These are phyloP conservation scores for Pseudomassariella vexata DNA, from an alignment of 2,329 filamentous ascomycete species.

Conservation along the genomic window DNA sequence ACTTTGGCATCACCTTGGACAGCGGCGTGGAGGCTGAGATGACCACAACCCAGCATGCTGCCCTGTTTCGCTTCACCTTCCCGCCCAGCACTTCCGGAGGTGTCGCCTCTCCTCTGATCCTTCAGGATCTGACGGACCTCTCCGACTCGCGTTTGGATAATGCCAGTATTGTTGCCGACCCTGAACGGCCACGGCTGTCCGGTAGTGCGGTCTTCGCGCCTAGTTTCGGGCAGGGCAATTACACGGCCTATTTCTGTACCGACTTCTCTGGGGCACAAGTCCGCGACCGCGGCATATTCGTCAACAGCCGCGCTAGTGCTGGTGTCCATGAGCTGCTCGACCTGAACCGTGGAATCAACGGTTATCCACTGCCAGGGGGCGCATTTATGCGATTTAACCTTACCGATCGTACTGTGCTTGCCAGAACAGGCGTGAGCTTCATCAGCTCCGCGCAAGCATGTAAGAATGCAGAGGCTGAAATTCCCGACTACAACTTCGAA, in stretches of 20 bases:
- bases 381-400: conserved; percentile 58
- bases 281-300: conserved; percentile 56
- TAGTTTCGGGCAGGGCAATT: conserved; percentile 60
- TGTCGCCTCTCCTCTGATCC: conserved; percentile 49
- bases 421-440: conserved; percentile 64
- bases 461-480: conserved; percentile 60
- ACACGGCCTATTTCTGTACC: conserved; percentile 58
- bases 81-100: conserved; percentile 32
- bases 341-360: conserved; percentile 44
- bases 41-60: conserved; percentile 60
- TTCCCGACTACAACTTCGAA: conserved; percentile 62
- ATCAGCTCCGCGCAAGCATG: conserved; percentile 63
- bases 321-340: conserved; percentile 40
- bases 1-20: conserved; percentile 56
- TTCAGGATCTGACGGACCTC: conserved; percentile 62
- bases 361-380: conserved; percentile 52
- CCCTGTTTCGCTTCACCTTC: conserved; percentile 62
- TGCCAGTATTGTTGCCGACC: conserved; percentile 49
- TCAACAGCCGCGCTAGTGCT: conserved; percentile 47
- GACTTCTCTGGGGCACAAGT: conserved; percentile 57
- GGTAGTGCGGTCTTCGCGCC: conserved; percentile 58
- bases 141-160: conserved; percentile 54
- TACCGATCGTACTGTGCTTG: conserved; percentile 46
- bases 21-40: conserved; percentile 58
- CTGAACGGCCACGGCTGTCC: conserved; percentile 51